Percentiles rank a stretch among this genome's conserved stretches.
Conservation (phyloP, 106 monocot species). For the Posidonia australis region DNA sequence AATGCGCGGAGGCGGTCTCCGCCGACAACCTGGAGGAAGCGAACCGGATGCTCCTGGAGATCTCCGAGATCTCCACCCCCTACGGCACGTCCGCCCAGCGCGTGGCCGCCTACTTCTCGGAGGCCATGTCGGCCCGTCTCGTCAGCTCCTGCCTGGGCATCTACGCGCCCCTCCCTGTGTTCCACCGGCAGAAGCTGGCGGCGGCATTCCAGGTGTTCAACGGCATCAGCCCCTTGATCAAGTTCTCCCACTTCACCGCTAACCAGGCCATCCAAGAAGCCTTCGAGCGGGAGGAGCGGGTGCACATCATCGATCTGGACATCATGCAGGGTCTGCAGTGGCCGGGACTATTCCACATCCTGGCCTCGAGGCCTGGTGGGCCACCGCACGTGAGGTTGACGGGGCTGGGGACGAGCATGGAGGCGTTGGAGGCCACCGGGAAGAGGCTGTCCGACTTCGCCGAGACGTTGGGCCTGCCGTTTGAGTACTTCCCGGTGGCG, state of each 20-base stretch:
- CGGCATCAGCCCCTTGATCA: conserved; percentile 85
- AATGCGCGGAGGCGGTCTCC: conserved; percentile 84
- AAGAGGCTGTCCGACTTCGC: conserved; percentile 87
- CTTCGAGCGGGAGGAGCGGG: conserved; percentile 69
- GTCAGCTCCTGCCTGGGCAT: conserved; percentile 82
- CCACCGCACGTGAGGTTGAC: conserved; percentile 74
- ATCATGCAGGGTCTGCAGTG: conserved; percentile 98
- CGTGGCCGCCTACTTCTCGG: conserved; percentile 95
- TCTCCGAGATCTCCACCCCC: conserved; percentile 88
- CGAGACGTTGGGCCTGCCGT: conserved; percentile 69
- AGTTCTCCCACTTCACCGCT: conserved; percentile 96
- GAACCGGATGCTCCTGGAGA: conserved; percentile 60
- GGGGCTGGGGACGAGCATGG: conserved; percentile 74
- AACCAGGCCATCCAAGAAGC: conserved; percentile 98
- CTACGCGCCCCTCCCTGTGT: conserved; percentile 57
- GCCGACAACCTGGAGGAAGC: conserved; percentile 89
- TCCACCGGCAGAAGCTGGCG: conserved; percentile 51
- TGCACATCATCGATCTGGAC: conserved; percentile 92
- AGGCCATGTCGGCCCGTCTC: conserved; percentile 90
- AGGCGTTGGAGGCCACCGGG: conserved; percentile 77
- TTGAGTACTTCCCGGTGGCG: conserved; percentile 74
- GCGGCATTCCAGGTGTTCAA: conserved; percentile 93
- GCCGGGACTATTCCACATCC: conserved; percentile 87
- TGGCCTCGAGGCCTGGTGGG: conserved; percentile 74
- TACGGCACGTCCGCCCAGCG: conserved; percentile 94